Percentiles rank a stretch among this genome's conserved stretches.
Evolutionary conservation across 805 yeast species (phyloP).

Genomic region (Cyberlindnera galapagoensis): DNA sequence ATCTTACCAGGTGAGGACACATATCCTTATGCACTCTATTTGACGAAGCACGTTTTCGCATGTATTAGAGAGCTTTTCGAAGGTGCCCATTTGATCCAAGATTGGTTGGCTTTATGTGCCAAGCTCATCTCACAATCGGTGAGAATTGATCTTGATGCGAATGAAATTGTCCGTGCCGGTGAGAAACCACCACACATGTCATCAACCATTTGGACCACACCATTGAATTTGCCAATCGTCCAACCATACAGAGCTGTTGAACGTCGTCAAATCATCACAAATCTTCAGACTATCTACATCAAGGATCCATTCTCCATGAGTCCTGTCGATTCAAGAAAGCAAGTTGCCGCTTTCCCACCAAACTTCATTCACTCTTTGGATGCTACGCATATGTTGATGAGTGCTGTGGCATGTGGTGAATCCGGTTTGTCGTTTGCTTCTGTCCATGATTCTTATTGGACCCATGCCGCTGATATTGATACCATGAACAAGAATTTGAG

Average conservation of each 20-base stretch:
- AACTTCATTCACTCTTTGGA: slow-evolving; percentile 92
- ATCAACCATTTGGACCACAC: slow-evolving; percentile 96
- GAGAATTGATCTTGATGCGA: slow-evolving; percentile 47
- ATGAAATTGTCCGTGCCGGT: slow-evolving; percentile 32
- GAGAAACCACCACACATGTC: slow-evolving; percentile 65
- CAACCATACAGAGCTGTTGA: slow-evolving; percentile 84
- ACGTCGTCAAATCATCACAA: slow-evolving; percentile 66
- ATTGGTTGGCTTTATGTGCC: slow-evolving; percentile 91
- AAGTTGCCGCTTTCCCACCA: slow-evolving; percentile 91
- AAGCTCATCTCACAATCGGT: slow-evolving; percentile 71
- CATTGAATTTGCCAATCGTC: slow-evolving; percentile 90
- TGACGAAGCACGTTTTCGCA: slow-evolving; percentile 72
- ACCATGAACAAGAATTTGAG: slow-evolving; percentile 65
- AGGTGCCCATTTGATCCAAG: slow-evolving; percentile 93
- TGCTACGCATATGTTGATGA: slow-evolving; percentile 93
- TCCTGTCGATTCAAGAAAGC: slow-evolving; percentile 84
- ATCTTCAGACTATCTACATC: slow-evolving; percentile 80
- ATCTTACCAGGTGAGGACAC: slow-evolving; percentile 45
- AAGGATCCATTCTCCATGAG: slow-evolving; percentile 81
- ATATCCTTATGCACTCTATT: slow-evolving; percentile 49
- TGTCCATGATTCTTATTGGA: slow-evolving; percentile 98
- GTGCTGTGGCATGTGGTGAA: slow-evolving; percentile 73
- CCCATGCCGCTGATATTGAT: slow-evolving; percentile 83
- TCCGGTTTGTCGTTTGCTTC: slow-evolving; percentile 74
- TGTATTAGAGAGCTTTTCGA: slow-evolving; percentile 80